Evolutionary conservation across 2,329 filamentous ascomycete genomes (phyloP), one percentile per base, ranked within the genome.

Genomic region (Calonectria fujianensis): DNA sequence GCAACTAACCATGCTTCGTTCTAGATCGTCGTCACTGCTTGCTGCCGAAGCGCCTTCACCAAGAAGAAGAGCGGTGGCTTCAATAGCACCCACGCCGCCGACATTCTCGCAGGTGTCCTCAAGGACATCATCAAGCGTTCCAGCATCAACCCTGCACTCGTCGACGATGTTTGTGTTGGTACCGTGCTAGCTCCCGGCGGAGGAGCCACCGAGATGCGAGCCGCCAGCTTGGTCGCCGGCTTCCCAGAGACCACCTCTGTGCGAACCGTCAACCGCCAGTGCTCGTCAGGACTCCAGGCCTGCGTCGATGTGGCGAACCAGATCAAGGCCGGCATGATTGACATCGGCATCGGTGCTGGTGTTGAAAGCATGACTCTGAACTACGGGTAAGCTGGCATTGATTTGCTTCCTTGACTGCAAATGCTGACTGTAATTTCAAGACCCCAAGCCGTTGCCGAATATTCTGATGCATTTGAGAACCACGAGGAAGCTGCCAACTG

Each of bases 291-390:
- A 69, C 91, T 98, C 37, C 96, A 98, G 86, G 96, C 97, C 31
- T 95, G 95, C 83, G 94, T 97, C 74, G 96, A 98, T 85, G 94
- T 98, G 82, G 96, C 96, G 79, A 98, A 98, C 88, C 95, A 95
- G 80, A 97, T 99, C 87, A 92, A 92, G 83, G 85, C 92, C 7
- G 97, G 96, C 82, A 98, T 98, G 94, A 98, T 98, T 83, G 96
- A 98, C 79, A 87, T 98, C 76, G 97, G 97, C 80, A 92, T 98
- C 80, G 97, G 96, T 79, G 96, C 96, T 27, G 97, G 97, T 82
- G 96, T 98, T 31, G 97, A 99, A 92, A 97, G 94, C 89, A 99
- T 99, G 97, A 95, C 92, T 82, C 90, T 90, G 73, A 94, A 98
- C 83, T 98, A 98, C 85, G 97, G 96, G 92, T 94, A 88, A 80